Evolutionary conservation across 2,329 filamentous ascomycete species (phyloP).

Genomic region (Penicillium digitatum): DNA sequence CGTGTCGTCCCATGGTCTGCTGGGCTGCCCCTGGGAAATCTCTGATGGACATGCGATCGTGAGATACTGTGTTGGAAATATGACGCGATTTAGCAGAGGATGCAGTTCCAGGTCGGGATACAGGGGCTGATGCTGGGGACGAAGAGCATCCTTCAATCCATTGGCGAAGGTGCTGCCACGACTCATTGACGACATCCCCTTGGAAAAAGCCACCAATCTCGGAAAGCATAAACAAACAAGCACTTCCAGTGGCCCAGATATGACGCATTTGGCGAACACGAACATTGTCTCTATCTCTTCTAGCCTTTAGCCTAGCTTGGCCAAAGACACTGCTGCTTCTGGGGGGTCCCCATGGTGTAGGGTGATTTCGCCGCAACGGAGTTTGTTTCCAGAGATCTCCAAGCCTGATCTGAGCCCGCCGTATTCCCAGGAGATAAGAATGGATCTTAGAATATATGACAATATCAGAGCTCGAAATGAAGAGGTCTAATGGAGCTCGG

Average conservation of each 20-base stretch:
- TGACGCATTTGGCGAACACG: slow-evolving; percentile 68
- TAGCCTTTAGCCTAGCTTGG: slow-evolving; percentile 56
- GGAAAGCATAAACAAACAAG: slow-evolving; percentile 81
- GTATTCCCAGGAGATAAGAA: slow-evolving; percentile 79
- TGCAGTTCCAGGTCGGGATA: slow-evolving; percentile 40
- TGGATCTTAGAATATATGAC: slow-evolving; percentile 80
- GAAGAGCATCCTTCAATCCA: slow-evolving; percentile 61
- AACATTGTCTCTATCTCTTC: slow-evolving; percentile 61
- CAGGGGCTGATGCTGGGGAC: slow-evolving; percentile 22
- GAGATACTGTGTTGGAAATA: slow-evolving; percentile 6
- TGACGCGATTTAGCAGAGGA: slow-evolving; percentile 25
- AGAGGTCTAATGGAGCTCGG: slow-evolving; percentile 79
- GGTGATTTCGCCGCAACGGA: slow-evolving; percentile 70
- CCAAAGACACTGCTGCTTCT: slow-evolving; percentile 60
- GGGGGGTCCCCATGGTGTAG: slow-evolving; percentile 63
- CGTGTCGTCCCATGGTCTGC: slow-evolving; percentile 51
- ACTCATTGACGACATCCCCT: slow-evolving; percentile 76
- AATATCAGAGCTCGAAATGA: slow-evolving; percentile 72
- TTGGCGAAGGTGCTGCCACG: slow-evolving; percentile 72
- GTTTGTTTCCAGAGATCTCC: slow-evolving; percentile 84
- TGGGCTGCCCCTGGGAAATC: slow-evolving; percentile 14
- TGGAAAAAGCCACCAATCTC: slow-evolving; percentile 87
- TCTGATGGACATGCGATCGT: slow-evolving; percentile 5
- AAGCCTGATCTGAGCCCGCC: slow-evolving; percentile 78
- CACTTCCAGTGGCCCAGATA: slow-evolving; percentile 85